Base-by-base conservation (phyloP, 768 basidiomycete species). In the Brasilioporus rufonigricans region DNA sequence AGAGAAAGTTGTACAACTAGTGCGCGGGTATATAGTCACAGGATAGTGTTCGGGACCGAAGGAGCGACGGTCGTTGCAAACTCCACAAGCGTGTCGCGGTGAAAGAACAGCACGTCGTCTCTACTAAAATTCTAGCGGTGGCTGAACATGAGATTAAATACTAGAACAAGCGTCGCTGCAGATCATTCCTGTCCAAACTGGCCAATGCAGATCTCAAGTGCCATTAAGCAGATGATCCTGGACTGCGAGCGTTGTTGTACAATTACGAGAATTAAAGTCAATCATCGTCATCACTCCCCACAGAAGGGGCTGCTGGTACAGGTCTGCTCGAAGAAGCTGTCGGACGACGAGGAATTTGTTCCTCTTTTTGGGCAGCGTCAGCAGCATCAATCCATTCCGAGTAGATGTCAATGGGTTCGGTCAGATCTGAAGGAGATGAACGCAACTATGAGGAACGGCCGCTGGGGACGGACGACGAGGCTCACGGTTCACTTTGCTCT, bases 301-400 rank as follows among this genome's bases (percentile, higher is more conserved):
- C 67, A 16, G 74, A 72, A 6, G 69, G 63, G 11, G 65, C 68
- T 4, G 66, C 69, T 0, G 71, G 72, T n/a, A 61, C 64, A 19
- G 67, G 61, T 62, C 77, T 69, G 47, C 78, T 79, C 1, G 89
- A 90, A 26, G 76, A 78, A 33, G 70, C 67, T 9, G 77, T 73
- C 3, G 82, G 77, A 40, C 85, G 81, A 36, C 83, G 81, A 32
- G 74, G 67, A 24, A 74, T 65, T 5, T 77, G 76, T 18, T 80
- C 81, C 46, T 87, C 83, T 55, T 76, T 80, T 67, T 91, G 86
- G 32, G 89, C 90, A 10, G 87, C 86, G 67, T 92, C 90, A 7
- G 89, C 88, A 46, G 90, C 90, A 67, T 92, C 90, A 58, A 93
- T 91, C 91, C 91, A 93, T 66, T 91, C 89, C 8, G 91, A 91